A percentile compares a stretch with the other conserved stretches of the same genome.
phyloP scores from a whole-genome alignment of 1,284 basidiomycete genomes.

The Earliella scabrosa region DNA sequence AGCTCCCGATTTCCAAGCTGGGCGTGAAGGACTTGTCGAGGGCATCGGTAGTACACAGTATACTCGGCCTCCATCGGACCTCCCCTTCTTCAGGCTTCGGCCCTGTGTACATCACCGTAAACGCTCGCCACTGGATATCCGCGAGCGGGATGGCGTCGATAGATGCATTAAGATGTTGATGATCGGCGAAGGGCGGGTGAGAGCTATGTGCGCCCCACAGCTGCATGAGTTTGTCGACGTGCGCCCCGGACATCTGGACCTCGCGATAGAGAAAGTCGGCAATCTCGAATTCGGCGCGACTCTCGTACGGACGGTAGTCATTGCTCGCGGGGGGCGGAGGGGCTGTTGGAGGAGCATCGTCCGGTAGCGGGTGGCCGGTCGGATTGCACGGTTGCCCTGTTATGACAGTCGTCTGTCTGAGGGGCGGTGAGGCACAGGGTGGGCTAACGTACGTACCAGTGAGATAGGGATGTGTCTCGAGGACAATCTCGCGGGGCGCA shows the following conservation, averaged over 20 bases:
- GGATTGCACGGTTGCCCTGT: background rate
- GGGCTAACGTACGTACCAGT: too few species aligned
- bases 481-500: too few species aligned
- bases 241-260: constrained; percentile 11
- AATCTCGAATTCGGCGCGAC: constrained; percentile 9
- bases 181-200: constrained; percentile 5
- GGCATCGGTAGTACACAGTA: constrained; percentile 40
- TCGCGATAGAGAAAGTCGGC: constrained; percentile 10
- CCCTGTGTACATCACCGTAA: constrained; percentile 5
- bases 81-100: background rate
- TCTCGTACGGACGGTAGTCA: background rate
- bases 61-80: constrained; percentile 37
- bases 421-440: too few species aligned
- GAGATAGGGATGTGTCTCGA: too few species aligned
- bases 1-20: constrained; percentile 26
- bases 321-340: background rate
- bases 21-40: constrained; percentile 2
- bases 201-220: constrained; percentile 2
- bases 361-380: background rate
- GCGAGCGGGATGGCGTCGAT: constrained; percentile 17
- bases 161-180: constrained; percentile 1
- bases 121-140: constrained; percentile 13
- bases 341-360: background rate
- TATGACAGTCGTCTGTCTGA: too few species aligned
- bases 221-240: constrained; percentile 11